phyloP scores from a whole-genome alignment of 345 rosid genomes.

The Citrus hindsii region DNA sequence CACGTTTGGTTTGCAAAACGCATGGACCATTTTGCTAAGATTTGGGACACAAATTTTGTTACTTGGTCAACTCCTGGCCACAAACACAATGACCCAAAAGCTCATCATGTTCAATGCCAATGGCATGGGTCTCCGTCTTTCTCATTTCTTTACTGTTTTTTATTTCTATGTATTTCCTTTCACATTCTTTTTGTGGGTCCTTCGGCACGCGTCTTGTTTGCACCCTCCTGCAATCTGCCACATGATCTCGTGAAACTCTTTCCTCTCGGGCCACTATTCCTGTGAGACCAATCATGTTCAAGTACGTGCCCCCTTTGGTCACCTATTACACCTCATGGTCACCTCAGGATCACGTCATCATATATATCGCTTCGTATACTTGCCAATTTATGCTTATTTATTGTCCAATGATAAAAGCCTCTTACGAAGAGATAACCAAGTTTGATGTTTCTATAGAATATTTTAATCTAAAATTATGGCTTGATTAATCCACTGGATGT shows the following conservation, averaged over 20 bases:
- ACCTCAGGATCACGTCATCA: conserved; percentile 27
- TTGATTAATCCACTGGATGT: no score
- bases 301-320: neutral
- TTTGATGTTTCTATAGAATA: no score
- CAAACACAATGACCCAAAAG: neutral
- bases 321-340: conserved; percentile 19
- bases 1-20: neutral
- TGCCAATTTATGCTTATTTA: neutral
- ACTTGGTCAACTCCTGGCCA: conserved; percentile 25
- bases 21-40: conserved; percentile 4
- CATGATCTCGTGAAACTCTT: neutral
- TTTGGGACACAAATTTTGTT: neutral
- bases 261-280: neutral
- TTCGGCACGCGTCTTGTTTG: neutral
- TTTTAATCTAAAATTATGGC: no score
- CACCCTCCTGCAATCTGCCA: neutral
- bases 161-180: neutral
- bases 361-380: neutral
- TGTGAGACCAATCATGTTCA: neutral
- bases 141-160: neutral
- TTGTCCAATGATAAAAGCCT: neutral
- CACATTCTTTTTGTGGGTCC: neutral
- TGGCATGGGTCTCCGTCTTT: neutral
- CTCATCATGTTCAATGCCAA: neutral
- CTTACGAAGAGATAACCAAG: no score